phyloP scores from a whole-genome alignment of 768 basidiomycete species.

The Tricholoma furcatifolium region DNA sequence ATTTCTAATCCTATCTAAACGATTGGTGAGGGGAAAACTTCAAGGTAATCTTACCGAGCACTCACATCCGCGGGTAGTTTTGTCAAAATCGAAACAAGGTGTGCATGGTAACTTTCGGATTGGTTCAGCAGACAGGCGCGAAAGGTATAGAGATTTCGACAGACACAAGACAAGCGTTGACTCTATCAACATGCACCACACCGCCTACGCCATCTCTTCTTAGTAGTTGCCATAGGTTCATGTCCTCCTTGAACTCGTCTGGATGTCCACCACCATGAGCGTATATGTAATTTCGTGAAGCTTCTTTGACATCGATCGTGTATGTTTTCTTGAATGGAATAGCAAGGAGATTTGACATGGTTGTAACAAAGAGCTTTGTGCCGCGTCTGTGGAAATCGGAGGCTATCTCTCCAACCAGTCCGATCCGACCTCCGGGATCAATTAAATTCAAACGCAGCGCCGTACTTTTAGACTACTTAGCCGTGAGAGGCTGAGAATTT shows the following conservation, averaged over 20 bases:
- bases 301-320: slow-evolving; percentile 48
- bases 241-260: slow-evolving; percentile 80
- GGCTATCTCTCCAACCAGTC: no score
- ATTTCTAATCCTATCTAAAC: slow-evolving; percentile 68
- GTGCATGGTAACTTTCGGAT: slow-evolving; percentile 80
- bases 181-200: slow-evolving; percentile 53
- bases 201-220: slow-evolving; percentile 55
- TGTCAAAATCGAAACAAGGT: slow-evolving; percentile 76
- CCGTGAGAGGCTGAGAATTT: no score
- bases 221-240: slow-evolving; percentile 65
- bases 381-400: no score
- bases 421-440: no score
- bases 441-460: no score
- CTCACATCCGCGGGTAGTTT: slow-evolving; percentile 82
- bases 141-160: slow-evolving; percentile 23
- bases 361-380: no score
- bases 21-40: neutral
- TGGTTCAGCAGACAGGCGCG: slow-evolving; percentile 4
- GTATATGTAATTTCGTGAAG: slow-evolving; percentile 67
- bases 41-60: slow-evolving; percentile 1
- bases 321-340: slow-evolving; percentile 77
- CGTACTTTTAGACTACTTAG: no score
- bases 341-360: slow-evolving; percentile 76
- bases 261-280: slow-evolving; percentile 72
- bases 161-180: slow-evolving; percentile 57